Percentiles rank a stretch among this genome's conserved stretches.
Evolutionary conservation across 495 filamentous ascomycete genomes (phyloP).

Genomic region (Rhypophila decipiens): DNA sequence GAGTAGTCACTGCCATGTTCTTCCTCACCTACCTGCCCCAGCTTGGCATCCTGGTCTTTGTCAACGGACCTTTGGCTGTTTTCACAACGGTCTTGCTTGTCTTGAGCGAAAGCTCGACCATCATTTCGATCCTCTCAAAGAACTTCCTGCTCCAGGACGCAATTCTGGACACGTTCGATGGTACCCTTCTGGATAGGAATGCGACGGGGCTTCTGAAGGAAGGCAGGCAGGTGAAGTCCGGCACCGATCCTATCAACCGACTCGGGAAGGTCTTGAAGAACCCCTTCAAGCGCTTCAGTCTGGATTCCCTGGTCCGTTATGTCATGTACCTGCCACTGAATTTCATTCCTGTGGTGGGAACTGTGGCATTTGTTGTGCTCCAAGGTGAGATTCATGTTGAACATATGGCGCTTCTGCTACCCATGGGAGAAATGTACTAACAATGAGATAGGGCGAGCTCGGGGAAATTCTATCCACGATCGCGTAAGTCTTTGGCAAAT

Average conservation of each 20-base stretch:
- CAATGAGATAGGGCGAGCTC: slow-evolving; percentile 29
- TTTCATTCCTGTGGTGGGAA: slow-evolving; percentile 85
- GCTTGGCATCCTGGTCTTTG: slow-evolving; percentile 68
- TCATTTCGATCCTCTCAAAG: slow-evolving; percentile 67
- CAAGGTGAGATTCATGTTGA: slow-evolving; percentile 49
- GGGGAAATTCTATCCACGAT: slow-evolving; percentile 26
- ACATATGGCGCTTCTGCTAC: neutral
- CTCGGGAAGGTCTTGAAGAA: slow-evolving; percentile 66
- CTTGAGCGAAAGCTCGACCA: slow-evolving; percentile 72
- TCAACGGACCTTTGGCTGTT: slow-evolving; percentile 80
- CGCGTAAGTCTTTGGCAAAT: slow-evolving; percentile 16
- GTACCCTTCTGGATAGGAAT: slow-evolving; percentile 55
- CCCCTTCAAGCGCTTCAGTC: slow-evolving; percentile 62
- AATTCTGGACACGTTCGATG: slow-evolving; percentile 88
- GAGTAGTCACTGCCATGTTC: slow-evolving; percentile 71
- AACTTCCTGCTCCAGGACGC: slow-evolving; percentile 73
- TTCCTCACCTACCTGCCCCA: slow-evolving; percentile 88
- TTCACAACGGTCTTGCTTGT: slow-evolving; percentile 71
- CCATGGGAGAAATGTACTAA: neutral
- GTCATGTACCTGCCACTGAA: slow-evolving; percentile 84
- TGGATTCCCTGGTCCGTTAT: slow-evolving; percentile 60
- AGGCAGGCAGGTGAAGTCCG: slow-evolving; percentile 62
- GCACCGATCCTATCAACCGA: slow-evolving; percentile 56
- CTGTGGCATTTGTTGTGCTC: slow-evolving; percentile 66
- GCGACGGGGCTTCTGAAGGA: slow-evolving; percentile 55